Evolutionary conservation across 202 grass and related monocot species (phyloP).

Genomic region (Zoysia matrella): DNA sequence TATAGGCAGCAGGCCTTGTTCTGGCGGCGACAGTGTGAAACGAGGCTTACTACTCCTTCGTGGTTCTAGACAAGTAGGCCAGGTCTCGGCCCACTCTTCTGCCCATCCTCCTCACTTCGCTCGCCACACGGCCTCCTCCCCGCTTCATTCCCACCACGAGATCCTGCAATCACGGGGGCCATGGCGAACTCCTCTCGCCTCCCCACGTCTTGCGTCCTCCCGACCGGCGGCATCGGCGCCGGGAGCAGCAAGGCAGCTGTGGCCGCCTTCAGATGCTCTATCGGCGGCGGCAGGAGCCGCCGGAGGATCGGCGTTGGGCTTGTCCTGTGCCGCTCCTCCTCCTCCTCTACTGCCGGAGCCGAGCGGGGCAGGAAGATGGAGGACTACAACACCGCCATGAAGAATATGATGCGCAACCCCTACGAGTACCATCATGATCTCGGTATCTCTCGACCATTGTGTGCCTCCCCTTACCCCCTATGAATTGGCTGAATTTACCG

Average conservation of each 20-base stretch:
- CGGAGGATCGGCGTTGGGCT: neutral
- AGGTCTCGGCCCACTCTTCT: no score
- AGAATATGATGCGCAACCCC: slow-evolving; percentile 85
- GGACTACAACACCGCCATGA: slow-evolving; percentile 91
- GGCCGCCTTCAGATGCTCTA: slow-evolving; percentile 10
- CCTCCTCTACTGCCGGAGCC: slow-evolving; percentile 16
- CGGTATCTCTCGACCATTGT: slow-evolving; percentile 42
- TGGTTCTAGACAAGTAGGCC: no score
- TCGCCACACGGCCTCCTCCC: neutral
- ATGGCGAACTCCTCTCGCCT: slow-evolving; percentile 31
- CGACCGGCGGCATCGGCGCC: neutral
- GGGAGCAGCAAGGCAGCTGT: slow-evolving; percentile 19
- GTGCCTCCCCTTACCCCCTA: neutral
- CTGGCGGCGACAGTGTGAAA: no score
- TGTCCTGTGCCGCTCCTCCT: slow-evolving; percentile 42
- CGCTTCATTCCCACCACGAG: neutral
- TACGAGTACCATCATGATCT: slow-evolving; percentile 94
- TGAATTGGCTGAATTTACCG: neutral
- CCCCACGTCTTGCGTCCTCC: slow-evolving; percentile 2
- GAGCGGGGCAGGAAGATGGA: slow-evolving; percentile 52
- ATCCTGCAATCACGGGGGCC: slow-evolving; percentile 28
- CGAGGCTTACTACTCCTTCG: no score
- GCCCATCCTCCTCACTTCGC: no score
- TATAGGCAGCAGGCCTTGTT: no score
- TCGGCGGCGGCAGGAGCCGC: neutral